Evolutionary conservation across 2,329 filamentous ascomycete genomes (phyloP).

Genomic region (Ceratocystis alfenasii): DNA sequence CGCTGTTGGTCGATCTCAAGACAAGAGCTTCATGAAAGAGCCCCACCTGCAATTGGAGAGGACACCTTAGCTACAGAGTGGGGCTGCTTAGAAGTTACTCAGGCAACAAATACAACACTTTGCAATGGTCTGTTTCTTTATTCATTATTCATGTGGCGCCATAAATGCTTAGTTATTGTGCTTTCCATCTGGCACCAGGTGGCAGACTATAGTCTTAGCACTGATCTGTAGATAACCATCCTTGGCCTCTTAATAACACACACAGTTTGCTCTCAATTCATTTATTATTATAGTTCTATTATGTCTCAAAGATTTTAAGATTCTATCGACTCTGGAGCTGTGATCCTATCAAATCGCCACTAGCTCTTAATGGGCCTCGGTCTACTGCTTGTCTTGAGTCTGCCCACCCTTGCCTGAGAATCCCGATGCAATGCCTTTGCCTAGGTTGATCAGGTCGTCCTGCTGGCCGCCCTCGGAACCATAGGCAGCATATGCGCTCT

Average conservation of each 20-base stretch:
- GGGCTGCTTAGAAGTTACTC: neutral
- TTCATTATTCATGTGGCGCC: neutral
- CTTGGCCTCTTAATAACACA: no score
- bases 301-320: no score
- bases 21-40: neutral
- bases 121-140: neutral
- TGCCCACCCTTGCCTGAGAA: slow-evolving; percentile 13
- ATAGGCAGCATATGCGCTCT: slow-evolving; percentile 28
- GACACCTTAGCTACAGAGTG: slow-evolving; percentile 10
- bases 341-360: neutral
- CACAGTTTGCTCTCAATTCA: no score
- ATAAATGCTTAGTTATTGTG: neutral
- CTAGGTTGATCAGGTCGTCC: slow-evolving; percentile 22
- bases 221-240: no score
- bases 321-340: neutral
- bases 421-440: slow-evolving; percentile 19
- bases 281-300: no score
- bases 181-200: no score
- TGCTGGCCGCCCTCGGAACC: slow-evolving; percentile 23
- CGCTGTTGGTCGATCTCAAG: neutral
- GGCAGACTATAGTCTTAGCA: no score
- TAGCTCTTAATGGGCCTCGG: neutral
- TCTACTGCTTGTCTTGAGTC: slow-evolving; percentile 8
- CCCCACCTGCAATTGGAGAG: neutral
- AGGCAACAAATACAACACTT: neutral